Conservation (phyloP, 495 filamentous ascomycete genomes). For the Penicillium soppii region DNA sequence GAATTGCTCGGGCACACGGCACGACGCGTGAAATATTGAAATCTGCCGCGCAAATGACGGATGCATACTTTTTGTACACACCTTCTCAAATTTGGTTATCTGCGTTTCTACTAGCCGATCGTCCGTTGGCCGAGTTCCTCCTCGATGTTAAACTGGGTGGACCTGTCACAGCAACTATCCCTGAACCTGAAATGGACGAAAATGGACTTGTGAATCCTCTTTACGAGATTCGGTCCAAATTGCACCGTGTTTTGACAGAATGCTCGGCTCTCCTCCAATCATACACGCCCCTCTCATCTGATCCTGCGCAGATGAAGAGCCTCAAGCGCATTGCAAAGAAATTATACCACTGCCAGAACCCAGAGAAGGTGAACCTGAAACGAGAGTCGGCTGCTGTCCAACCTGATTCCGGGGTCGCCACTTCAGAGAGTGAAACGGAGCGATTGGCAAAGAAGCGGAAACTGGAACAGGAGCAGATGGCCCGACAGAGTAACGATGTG, state of each 20-base stretch:
- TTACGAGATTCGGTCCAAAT: slow-evolving; percentile 39
- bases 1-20: slow-evolving; percentile 67
- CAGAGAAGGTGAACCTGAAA: slow-evolving; percentile 54
- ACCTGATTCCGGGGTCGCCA: slow-evolving; percentile 21
- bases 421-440: slow-evolving; percentile 44
- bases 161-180: slow-evolving; percentile 13
- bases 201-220: slow-evolving; percentile 23
- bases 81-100: slow-evolving; percentile 91
- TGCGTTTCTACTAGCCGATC: slow-evolving; percentile 72
- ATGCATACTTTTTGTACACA: slow-evolving; percentile 94
- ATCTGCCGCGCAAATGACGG: slow-evolving; percentile 77
- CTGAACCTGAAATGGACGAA: slow-evolving; percentile 3
- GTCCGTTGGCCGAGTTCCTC: slow-evolving; percentile 67
- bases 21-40: slow-evolving; percentile 72
- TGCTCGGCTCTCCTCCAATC: slow-evolving; percentile 39
- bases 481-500: slow-evolving; percentile 28
- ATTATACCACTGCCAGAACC: slow-evolving; percentile 75
- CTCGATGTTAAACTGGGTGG: slow-evolving; percentile 67
- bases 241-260: slow-evolving; percentile 39
- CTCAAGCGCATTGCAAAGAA: slow-evolving; percentile 67
- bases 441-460: slow-evolving; percentile 46
- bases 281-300: slow-evolving; percentile 41
- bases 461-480: slow-evolving; percentile 29
- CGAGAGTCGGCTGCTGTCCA: slow-evolving; percentile 29
- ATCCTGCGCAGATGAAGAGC: slow-evolving; percentile 48